phyloP scores from a whole-genome alignment of 352 stramenopile species.

The Pythium dissotocum region DNA sequence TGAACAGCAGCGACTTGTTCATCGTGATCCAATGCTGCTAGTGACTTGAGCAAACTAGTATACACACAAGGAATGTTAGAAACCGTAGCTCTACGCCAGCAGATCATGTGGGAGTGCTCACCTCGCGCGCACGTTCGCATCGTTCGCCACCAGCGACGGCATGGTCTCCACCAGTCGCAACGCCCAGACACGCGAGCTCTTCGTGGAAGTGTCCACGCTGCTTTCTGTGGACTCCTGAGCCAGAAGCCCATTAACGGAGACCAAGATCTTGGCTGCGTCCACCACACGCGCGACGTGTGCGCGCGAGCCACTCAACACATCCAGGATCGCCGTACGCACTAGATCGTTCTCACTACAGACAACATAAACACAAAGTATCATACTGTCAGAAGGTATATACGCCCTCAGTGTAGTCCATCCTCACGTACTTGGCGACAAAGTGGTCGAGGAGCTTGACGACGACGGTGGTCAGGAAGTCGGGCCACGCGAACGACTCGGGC shows the following conservation, averaged over 20 bases:
- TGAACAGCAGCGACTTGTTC: background rate
- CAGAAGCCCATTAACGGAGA: constrained; percentile 28
- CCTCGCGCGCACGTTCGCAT: constrained; percentile 31
- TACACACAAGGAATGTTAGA: no score
- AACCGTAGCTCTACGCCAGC: no score
- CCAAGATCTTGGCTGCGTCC: constrained; percentile 37
- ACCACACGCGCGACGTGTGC: constrained; percentile 52
- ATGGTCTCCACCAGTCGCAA: constrained; percentile 49
- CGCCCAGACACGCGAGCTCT: constrained; percentile 2
- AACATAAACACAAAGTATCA: background rate
- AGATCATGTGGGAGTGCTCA: background rate
- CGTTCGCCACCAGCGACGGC: constrained; percentile 35
- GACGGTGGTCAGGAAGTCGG: constrained; percentile 58
- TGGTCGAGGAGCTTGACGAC: constrained; percentile 58
- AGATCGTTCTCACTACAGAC: constrained; percentile 35
- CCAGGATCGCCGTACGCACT: constrained; percentile 41
- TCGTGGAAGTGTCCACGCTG: no score
- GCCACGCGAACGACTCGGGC: constrained; percentile 57
- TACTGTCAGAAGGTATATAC: no score
- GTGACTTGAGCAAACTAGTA: background rate
- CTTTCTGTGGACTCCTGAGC: background rate
- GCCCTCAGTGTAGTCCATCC: background rate
- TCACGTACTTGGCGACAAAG: constrained; percentile 40
- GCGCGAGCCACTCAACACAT: constrained; percentile 39
- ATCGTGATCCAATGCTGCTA: background rate